Base-by-base conservation (phyloP, 305 asterid genomes). In the Solanum hybrid region DNA sequence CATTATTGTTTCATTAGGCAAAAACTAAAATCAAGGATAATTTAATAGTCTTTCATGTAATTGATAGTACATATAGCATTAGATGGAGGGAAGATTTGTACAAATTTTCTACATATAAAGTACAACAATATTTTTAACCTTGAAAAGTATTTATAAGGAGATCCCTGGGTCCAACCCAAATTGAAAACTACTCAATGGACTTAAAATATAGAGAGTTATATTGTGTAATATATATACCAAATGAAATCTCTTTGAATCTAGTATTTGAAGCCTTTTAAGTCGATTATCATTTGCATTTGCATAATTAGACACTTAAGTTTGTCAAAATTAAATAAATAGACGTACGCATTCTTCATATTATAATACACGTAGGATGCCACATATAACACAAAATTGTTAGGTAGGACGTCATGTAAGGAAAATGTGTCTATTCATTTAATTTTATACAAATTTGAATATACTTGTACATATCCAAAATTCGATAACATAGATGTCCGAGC, bases 401-500 rank as follows among this genome's bases (percentile, higher is more conserved):
- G 1, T 61, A 61, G 1, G 1, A 61, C 2, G 2, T 20, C 11
- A 61, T 0, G 0, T 61, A 20, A 1, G 1, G 2, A 0, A 8
- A 61, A 20, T 61, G 2, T 18, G 2, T 57, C 4, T 57, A 57
- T 57, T 2, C 1, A 18, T 57, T 57, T 0, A 0, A 57, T 57
- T 1, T 57, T 57, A 57, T 18, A 57, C 1, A 6, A 57, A 18
- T 57, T 57, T 57, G 1, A 14, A 14, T 46, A 46, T 46, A 46
- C 22, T 14, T 14, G 1, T 46, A 46, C 22, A 46, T 46, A 46
- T 46, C 0, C 22, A 46, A 46, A 46, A 0, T 46, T 46, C 3
- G 3, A 46, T 1, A 46, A 46, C 22, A 46, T 14, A 46, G 22
- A 57, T 57, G 3, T 13, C 24, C 24, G 11, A 57, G 0, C 0